Base-by-base conservation (phyloP, 345 rosid genomes). In the Microcos paniculata region DNA sequence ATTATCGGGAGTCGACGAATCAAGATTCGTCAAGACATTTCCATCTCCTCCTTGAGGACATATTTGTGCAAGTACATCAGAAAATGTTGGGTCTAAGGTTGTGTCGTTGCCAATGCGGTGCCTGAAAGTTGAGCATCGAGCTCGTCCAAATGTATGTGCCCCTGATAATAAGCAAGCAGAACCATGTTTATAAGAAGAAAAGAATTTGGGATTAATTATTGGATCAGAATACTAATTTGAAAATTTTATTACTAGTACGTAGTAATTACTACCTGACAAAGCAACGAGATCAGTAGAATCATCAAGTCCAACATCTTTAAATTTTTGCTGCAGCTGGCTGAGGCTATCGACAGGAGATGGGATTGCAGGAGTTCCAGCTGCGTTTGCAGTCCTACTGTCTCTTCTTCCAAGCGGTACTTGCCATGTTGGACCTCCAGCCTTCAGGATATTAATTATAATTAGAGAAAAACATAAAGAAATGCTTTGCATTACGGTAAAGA, bases 401-500 rank as follows among this genome's bases (percentile, higher is more conserved):
- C 81, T 26, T 72, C 81, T 78, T 43, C 81, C 81, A 6, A 78
- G 56, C 2, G 12, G 77, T 3, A 78, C 77, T 26, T 23, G 18
- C 81, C 77, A 78, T 51, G 74, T 24, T 53, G 69, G 74, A 18
- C 88, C 86, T 31, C 81, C 83, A 11, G 83, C 62, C 86, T 85
- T 77, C 21, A 31, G n/a, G 42, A 24, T 56, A 24, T 3, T 3
- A 4, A 23, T n/a, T n/a, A n/a, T n/a, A n/a, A n/a, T n/a, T n/a
- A n/a, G n/a, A n/a, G n/a, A 53, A 53, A 53, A 16, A 2, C 38
- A 35, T 35, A 6, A 51, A 12, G 1, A 24, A 67, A 42, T 23
- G 0, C 0, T 66, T 66, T 40, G 40, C 40, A 28, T 35, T 30
- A 61, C n/a, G 8, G 28, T 31, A 31, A 1, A 14, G 59, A 2